phyloP scores from a whole-genome alignment of 495 filamentous ascomycete species.

The Hypomontagnella monticulosa region DNA sequence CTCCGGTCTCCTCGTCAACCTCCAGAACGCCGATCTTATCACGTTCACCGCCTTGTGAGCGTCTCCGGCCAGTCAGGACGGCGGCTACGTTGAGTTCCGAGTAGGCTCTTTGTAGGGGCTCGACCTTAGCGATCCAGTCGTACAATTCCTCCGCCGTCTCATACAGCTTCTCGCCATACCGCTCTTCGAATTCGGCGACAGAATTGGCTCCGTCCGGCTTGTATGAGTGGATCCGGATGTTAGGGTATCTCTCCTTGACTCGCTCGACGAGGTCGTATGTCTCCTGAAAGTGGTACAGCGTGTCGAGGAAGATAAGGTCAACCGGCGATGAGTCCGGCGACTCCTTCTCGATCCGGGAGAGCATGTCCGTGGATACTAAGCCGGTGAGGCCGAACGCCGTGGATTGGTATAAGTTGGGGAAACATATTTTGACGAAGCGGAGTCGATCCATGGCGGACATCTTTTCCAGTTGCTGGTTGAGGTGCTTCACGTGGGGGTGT shows the following conservation, averaged over 20 bases:
- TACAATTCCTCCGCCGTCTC: conserved; percentile 87
- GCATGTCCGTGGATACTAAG: conserved; percentile 93
- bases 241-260: conserved; percentile 78
- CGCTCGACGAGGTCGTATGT: conserved; percentile 84
- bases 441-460: conserved; percentile 84
- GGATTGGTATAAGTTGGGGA: conserved; percentile 92
- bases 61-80: conserved; percentile 91
- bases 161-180: conserved; percentile 87
- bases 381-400: conserved; percentile 97
- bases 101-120: conserved; percentile 94
- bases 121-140: conserved; percentile 97
- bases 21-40: conserved; percentile 90
- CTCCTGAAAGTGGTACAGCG: conserved; percentile 93
- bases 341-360: conserved; percentile 82
- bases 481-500: conserved; percentile 83
- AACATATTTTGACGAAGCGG: conserved; percentile 87
- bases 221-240: conserved; percentile 84
- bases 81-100: conserved; percentile 87
- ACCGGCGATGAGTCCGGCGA: conserved; percentile 69
- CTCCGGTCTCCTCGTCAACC: conserved; percentile 82
- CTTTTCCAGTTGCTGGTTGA: conserved; percentile 86
- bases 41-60: conserved; percentile 93
- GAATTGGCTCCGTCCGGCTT: conserved; percentile 79
- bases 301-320: conserved; percentile 97
- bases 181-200: conserved; percentile 77